Conservation (phyloP, 345 rosid genomes). For the Melaleuca alternifolia region DNA sequence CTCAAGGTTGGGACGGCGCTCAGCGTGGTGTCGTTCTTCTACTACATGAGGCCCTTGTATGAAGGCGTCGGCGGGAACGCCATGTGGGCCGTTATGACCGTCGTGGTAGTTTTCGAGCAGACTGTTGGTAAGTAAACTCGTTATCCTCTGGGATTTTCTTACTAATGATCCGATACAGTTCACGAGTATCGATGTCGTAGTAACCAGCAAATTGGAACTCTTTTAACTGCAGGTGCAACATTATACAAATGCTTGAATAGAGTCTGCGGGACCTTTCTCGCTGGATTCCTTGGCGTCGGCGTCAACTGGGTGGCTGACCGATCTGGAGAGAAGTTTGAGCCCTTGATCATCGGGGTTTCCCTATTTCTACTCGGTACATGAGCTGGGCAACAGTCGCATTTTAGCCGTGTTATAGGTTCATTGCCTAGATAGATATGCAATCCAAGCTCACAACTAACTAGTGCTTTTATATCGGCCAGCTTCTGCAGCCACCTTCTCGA, state of each 20-base stretch:
- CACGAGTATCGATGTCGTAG: background rate
- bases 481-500: slow-evolving; percentile 59
- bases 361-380: slow-evolving; percentile 54
- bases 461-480: slow-evolving; percentile 24
- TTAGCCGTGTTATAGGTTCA: background rate
- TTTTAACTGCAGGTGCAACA: slow-evolving; percentile 54
- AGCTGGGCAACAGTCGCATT: background rate
- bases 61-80: slow-evolving; percentile 57
- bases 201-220: slow-evolving; percentile 23
- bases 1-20: slow-evolving; percentile 70
- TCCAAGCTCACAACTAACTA: background rate
- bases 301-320: slow-evolving; percentile 50
- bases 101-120: slow-evolving; percentile 59
- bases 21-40: slow-evolving; percentile 51
- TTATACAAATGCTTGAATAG: slow-evolving; percentile 49
- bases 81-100: slow-evolving; percentile 79
- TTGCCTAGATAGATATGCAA: slow-evolving; percentile 14
- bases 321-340: slow-evolving; percentile 38
- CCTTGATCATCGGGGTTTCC: slow-evolving; percentile 39
- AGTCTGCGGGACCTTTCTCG: slow-evolving; percentile 49
- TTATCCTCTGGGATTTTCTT: background rate
- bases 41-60: slow-evolving; percentile 64
- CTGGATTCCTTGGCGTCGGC: slow-evolving; percentile 58
- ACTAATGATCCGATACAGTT: background rate
- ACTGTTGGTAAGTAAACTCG: slow-evolving; percentile 36